Conservation (phyloP, 2,329 filamentous ascomycete species). For the Chaetomiaceae sp. region DNA sequence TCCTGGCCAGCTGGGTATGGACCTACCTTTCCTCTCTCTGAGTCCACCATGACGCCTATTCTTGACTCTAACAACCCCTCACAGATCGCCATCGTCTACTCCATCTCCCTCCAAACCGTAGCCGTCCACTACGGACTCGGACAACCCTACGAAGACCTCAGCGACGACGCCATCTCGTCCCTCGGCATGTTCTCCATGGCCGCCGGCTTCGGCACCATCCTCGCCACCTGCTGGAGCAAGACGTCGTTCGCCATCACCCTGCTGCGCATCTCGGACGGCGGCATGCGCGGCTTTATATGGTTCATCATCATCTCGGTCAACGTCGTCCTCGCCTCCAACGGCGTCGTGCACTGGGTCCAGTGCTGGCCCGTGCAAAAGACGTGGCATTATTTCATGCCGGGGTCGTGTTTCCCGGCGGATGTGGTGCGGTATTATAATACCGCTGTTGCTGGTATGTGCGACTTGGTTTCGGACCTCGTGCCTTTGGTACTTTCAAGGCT, state of each 20-base stretch:
- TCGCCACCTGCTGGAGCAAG: slow-evolving; percentile 31
- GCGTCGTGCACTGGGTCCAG: slow-evolving; percentile 17
- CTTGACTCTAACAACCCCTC: neutral
- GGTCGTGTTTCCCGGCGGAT: slow-evolving; percentile 27
- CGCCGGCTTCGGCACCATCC: slow-evolving; percentile 18
- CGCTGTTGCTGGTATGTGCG: neutral
- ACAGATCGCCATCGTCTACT: slow-evolving; percentile 10
- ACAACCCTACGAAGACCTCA: slow-evolving; percentile 11
- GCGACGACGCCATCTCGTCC: slow-evolving; percentile 1
- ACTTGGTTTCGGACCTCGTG: neutral
- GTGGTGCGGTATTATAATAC: slow-evolving; percentile 27
- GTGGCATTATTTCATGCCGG: slow-evolving; percentile 12
- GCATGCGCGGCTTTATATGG: slow-evolving; percentile 29
- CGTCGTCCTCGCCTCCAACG: slow-evolving; percentile 11
- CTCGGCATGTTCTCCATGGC: slow-evolving; percentile 12
- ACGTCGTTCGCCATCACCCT: slow-evolving; percentile 37
- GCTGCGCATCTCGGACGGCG: slow-evolving; percentile 29
- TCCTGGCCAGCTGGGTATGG: slow-evolving; percentile 6
- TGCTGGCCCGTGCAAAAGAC: slow-evolving; percentile 16
- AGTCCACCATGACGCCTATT: neutral
- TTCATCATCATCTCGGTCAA: slow-evolving; percentile 31
- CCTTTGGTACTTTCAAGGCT: neutral
- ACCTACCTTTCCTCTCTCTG: neutral
- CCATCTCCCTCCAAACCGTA: slow-evolving; percentile 7
- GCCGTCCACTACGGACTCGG: slow-evolving; percentile 14